Base-by-base conservation (phyloP, 2,329 filamentous ascomycete genomes). In the Sporothrix humicola region DNA sequence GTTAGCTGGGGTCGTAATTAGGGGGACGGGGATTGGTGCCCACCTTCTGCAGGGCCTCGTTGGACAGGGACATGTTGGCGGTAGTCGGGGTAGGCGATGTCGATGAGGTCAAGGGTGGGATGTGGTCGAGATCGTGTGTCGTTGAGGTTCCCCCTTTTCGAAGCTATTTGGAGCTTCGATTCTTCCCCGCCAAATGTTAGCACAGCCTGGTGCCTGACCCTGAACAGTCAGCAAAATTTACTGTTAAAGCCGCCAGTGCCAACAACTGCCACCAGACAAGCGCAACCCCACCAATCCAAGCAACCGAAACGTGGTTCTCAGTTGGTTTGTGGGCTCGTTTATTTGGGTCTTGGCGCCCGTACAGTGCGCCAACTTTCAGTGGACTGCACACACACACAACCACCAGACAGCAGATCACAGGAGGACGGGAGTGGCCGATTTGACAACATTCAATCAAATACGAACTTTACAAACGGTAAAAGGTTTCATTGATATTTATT, bases 11-110 rank as follows among this genome's bases (percentile, higher is more conserved):
- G n/a, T n/a, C n/a, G n/a, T n/a, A n/a, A n/a, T n/a, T n/a, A n/a
- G n/a, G n/a, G n/a, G n/a, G n/a, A n/a, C n/a, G n/a, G n/a, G n/a
- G n/a, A n/a, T n/a, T n/a, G n/a, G n/a, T n/a, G n/a, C n/a, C n/a
- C n/a, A n/a, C 95, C 91, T 98, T 97, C 82, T 97, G 93, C 77
- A 98, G 86, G 74, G 95, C 94, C 84, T 97, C 93, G 80, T 97
- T 97, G 72, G 95, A 92, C 78, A 98, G 96, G 72, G 95, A 93
- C 95, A 98, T 98, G 42, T 20, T 74, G 73, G 58, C 42, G 15
- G 37, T 17, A 20, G 3, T 69, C 46, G 8, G 7, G 23, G 23
- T 9, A 15, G 17, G 4, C 2, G 13, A 2, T 26, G 20, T 10
- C 9, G 7, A 54, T 15, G 61, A 26, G 61, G 37, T 8, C 42